Conservation (phyloP, 129 eudicot species). For the Scalesia atractyloides region DNA sequence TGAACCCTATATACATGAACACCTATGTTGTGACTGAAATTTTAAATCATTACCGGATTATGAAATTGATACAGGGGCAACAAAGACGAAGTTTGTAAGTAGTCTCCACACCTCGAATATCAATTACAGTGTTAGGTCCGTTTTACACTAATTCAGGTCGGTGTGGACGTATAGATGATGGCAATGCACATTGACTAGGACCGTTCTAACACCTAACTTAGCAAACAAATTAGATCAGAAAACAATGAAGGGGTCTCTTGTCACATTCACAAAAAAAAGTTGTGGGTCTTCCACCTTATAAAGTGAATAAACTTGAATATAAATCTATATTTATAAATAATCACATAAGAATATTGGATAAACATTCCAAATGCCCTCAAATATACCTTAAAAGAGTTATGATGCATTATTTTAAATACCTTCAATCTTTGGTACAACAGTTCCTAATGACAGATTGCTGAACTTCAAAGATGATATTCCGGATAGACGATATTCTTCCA, state of each 20-base stretch:
- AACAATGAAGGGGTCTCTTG: conserved; percentile 89
- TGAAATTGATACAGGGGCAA: too few species aligned
- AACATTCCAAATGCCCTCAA: neutral
- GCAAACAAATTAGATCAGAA: conserved; percentile 87
- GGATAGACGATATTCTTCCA: conserved; percentile 95
- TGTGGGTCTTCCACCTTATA: conserved; percentile 93
- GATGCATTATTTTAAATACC: conserved; percentile 36
- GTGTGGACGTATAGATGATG: too few species aligned
- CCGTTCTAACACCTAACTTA: conserved; percentile 57
- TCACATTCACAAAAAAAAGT: conserved; percentile 68
- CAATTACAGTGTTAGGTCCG: too few species aligned
- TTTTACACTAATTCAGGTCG: too few species aligned
- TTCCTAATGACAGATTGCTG: conserved; percentile 84
- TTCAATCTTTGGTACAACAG: conserved; percentile 95
- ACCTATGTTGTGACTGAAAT: neutral
- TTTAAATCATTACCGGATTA: neutral
- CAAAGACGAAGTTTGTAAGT: too few species aligned
- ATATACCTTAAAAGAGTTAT: neutral
- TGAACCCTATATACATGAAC: neutral
- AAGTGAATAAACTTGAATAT: neutral
- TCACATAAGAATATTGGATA: neutral
- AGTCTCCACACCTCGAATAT: too few species aligned
- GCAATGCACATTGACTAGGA: too few species aligned
- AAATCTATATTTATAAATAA: neutral
- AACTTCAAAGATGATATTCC: conserved; percentile 92